Evolutionary conservation across 164 flowering plant genomes (phyloP), one percentile per base, ranked within the genome.

Genomic region (Tinospora cordifolia): DNA sequence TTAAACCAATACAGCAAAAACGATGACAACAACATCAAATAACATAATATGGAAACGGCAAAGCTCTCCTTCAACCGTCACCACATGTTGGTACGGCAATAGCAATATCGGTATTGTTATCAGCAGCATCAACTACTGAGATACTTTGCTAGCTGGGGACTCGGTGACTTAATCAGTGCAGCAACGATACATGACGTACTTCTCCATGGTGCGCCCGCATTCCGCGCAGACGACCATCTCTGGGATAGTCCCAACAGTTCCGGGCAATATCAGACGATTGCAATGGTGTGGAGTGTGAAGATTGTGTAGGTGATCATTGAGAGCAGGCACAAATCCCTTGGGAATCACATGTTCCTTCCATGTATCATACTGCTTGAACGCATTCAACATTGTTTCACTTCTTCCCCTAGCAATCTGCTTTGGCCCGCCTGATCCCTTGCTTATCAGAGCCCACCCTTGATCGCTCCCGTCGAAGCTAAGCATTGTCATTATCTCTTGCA

Each of bases 141-240:
- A 25, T 30, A 60, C 25, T n/a, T 7, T 9, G 12, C 2, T 25
- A 24, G 15, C 12, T 25, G 6, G 4, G 4, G 1, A 64, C 10
- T 11, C 7, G 13, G 17, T 44, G 13, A 11, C 69, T 82, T 64
- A 84, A 44, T 86, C 89, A 12, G 34, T 71, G 77, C 92, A 89
- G 84, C 90, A 91, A 19, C 89, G 89, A 66, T 83, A 89, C 87
- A 88, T 85, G 72, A 84, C 69, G 78, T 27, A 89, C 89, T 78
- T 87, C 88, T 91, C 94, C 95, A 91, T 91, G 0, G 77, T 75
- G 26, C 82, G 81, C 40, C 84, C 84, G 70, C 93, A 91, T 76
- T 89, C 93, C 0, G 88, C 80, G 60, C 91, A 89, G 0, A 79
- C 81, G 66, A 91, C 81, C 68, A 36, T 78, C 72, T 84, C 90